A percentile compares a stretch with the other conserved stretches of the same genome.
Evolutionary conservation across 2,329 filamentous ascomycete species (phyloP).

Genomic region (Venturia nashicola): DNA sequence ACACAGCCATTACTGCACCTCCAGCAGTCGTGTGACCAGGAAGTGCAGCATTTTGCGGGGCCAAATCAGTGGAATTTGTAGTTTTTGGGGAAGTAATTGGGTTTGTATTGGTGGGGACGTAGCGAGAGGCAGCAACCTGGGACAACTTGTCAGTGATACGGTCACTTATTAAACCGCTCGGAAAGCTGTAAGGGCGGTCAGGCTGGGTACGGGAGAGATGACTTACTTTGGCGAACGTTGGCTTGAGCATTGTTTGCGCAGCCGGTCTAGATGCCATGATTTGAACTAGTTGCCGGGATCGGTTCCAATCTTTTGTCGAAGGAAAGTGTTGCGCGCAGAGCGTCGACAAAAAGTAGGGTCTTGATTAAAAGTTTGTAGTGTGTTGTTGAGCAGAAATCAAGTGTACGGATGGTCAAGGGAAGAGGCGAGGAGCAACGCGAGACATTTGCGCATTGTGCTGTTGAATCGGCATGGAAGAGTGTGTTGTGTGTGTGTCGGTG

Average conservation of each 20-base stretch:
- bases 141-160: not conserved
- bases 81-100: conserved; percentile 3
- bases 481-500: not conserved
- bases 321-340: not conserved
- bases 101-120: conserved; percentile 15
- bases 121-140: conserved; percentile 26
- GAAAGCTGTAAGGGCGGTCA: not conserved
- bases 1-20: not conserved
- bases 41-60: not conserved
- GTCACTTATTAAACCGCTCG: not conserved
- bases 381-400: conserved; percentile 1
- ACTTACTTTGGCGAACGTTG: conserved; percentile 26
- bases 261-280: conserved; percentile 20
- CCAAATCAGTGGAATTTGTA: conserved; percentile 13
- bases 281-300: conserved; percentile 9
- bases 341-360: not conserved
- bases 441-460: conserved; percentile 36
- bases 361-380: conserved; percentile 1
- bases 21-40: not conserved
- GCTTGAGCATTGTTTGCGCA: conserved; percentile 18
- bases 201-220: not conserved
- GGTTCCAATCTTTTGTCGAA: not conserved
- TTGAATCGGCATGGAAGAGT: conserved; percentile 29
- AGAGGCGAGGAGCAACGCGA: conserved; percentile 27
- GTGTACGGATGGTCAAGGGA: conserved; percentile 39